These are phyloP conservation scores for Crithidia sp. DNA, from an alignment of 208 protist genomes.

Conservation along the genomic window DNA sequence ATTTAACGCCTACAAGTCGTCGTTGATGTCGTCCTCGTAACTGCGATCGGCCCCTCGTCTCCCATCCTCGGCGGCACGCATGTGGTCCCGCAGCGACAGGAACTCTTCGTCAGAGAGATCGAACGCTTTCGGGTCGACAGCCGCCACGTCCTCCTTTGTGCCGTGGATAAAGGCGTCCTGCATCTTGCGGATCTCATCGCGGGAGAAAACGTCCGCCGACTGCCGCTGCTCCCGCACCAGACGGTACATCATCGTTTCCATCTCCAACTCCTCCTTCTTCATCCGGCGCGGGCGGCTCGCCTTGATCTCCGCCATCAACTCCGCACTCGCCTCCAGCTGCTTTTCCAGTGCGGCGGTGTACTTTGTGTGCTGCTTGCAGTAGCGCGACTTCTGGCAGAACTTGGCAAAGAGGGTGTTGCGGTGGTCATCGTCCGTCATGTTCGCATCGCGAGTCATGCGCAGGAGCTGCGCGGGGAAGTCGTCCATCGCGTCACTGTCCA, in stretches of 20 bases:
- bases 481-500: conserved; percentile 49
- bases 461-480: conserved; percentile 39
- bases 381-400: conserved; percentile 14
- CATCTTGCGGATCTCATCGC: conserved; percentile 68
- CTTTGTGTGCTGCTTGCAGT: conserved; percentile 23
- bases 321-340: conserved; percentile 12
- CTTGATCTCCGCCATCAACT: conserved; percentile 18
- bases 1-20: background rate
- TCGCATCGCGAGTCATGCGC: conserved; percentile 7
- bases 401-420: conserved; percentile 6
- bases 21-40: background rate
- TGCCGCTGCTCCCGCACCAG: conserved; percentile 52
- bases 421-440: conserved; percentile 15
- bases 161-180: conserved; percentile 55
- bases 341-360: conserved; percentile 11
- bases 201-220: conserved; percentile 60
- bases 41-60: background rate
- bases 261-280: conserved; percentile 57
- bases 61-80: conserved; percentile 9
- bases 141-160: conserved; percentile 47
- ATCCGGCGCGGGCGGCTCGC: conserved; percentile 34
- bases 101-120: conserved; percentile 74
- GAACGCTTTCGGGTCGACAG: conserved; percentile 57
- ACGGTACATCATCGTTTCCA: conserved; percentile 78
- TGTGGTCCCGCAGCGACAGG: conserved; percentile 34